Conservation (phyloP, 164 flowering plant genomes). For the Akebia trifoliata region DNA sequence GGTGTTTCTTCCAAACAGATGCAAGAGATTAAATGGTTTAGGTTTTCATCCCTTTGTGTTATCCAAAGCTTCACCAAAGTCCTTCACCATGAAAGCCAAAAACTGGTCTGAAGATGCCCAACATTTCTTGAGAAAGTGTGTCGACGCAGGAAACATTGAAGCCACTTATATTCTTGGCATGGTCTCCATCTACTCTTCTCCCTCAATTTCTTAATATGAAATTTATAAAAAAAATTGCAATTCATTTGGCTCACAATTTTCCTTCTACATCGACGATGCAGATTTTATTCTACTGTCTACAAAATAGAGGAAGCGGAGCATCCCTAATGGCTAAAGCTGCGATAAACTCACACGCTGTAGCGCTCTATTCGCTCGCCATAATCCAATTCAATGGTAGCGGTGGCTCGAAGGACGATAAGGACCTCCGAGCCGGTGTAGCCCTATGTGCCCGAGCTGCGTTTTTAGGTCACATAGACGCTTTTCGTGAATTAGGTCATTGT, state of each 20-base stretch:
- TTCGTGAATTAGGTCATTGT: constrained; percentile 80
- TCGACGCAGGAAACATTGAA: constrained; percentile 69
- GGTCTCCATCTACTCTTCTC: constrained; percentile 33
- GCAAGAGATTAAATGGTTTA: constrained; percentile 60
- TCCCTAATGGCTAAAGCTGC: constrained; percentile 87
- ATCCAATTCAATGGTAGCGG: constrained; percentile 93
- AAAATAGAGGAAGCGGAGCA: constrained; percentile 57
- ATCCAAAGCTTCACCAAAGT: constrained; percentile 37
- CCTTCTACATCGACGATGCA: constrained; percentile 17
- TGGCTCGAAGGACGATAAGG: constrained; percentile 55
- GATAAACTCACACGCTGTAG: constrained; percentile 55
- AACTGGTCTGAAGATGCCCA: constrained; percentile 77
- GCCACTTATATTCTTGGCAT: constrained; percentile 80
- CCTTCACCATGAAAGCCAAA: constrained; percentile 40
- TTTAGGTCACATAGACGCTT: constrained; percentile 74
- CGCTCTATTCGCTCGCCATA: constrained; percentile 75
- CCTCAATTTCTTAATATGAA: not conserved
- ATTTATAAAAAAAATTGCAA: not conserved
- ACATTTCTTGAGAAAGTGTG: constrained; percentile 60
- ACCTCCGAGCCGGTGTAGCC: constrained; percentile 69
- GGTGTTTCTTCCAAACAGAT: constrained; percentile 41
- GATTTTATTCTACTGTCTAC: constrained; percentile 77
- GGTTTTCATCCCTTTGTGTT: constrained; percentile 51
- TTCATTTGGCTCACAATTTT: not conserved
- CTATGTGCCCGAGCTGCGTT: constrained; percentile 70